These are phyloP conservation scores for Sicyos baderoa DNA, from an alignment of 306 rosid genomes.

Conservation along the genomic window DNA sequence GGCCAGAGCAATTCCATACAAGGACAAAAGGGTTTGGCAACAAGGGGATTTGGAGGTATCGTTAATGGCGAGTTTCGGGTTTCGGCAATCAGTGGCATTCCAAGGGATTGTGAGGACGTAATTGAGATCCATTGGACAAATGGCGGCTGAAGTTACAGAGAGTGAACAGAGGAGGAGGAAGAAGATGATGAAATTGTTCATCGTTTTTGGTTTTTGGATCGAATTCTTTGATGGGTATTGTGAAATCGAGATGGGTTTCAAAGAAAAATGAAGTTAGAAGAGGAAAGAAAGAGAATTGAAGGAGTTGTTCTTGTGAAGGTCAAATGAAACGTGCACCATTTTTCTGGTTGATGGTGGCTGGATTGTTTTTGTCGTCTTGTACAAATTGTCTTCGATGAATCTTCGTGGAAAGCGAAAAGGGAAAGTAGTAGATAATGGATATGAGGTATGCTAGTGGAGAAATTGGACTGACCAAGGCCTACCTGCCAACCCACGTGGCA, in stretches of 20 bases:
- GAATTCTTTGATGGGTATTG: not conserved
- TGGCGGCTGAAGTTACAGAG: constrained; percentile 21
- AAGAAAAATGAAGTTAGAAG: not conserved
- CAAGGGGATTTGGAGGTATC: constrained; percentile 30
- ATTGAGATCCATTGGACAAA: constrained; percentile 68
- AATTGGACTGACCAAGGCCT: no score
- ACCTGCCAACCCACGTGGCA: no score
- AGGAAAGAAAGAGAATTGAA: not conserved
- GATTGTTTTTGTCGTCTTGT: not conserved
- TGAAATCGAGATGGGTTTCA: not conserved
- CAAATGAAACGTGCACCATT: not conserved
- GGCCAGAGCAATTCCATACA: constrained; percentile 48
- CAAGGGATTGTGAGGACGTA: constrained; percentile 59
- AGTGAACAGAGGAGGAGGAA: constrained; percentile 25
- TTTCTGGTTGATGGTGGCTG: not conserved
- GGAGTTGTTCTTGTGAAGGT: not conserved
- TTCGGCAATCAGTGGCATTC: constrained; percentile 53
- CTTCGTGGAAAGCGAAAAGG: not conserved
- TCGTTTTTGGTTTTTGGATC: not conserved
- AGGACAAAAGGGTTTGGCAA: constrained; percentile 52
- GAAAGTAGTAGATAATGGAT: not conserved
- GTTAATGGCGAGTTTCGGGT: no score
- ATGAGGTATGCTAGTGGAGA: not conserved
- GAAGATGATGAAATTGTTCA: not conserved
- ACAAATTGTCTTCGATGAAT: not conserved